Base-by-base conservation (phyloP, 345 rosid genomes). In the Moricandia arvensis region DNA sequence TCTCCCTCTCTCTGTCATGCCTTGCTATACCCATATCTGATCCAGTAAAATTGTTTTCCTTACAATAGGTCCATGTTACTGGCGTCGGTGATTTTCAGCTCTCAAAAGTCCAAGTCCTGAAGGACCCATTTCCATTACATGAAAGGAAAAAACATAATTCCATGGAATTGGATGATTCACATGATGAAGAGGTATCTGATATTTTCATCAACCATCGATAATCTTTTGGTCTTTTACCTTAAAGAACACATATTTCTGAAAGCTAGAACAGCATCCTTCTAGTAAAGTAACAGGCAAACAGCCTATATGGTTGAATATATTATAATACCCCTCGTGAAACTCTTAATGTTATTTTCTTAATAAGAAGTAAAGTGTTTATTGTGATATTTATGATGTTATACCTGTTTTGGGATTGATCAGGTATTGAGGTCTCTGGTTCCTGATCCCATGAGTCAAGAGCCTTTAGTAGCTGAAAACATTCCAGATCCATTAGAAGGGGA, bases 401-500 rank as follows among this genome's bases (percentile, higher is more conserved):
- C 57, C n/a, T 73, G 53, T 79, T 33, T 45, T 45, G 43, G 73
- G 47, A 21, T 58, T 16, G 29, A 71, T 59, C 82, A 93, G 98
- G 91, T 94, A 59, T 55, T 87, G 63, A 85, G 74, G 63, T 76
- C 85, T 60, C 43, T 94, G 72, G 68, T 15, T 74, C 91, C 97
- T 59, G 93, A 91, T 82, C 85, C 89, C 27, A 24, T 71, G 55
- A 83, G 76, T 63, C 96, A 89, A 80, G 97, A 90, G 72, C 88
- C 86, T 59, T 83, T 91, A 64, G 85, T 94, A 69, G 88, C 80
- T 69, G 97, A 91, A 83, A 94, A 90, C 78, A 64, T 79, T 78
- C 93, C 92, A 68, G 95, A 94, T 84, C 96, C 93, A 66, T 87
- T 91, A 69, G 88, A 92, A 13, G 96, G 98, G 68, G 98, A 94